Evolutionary conservation across 1,284 basidiomycete genomes (phyloP).

Genomic region (Mrakiaceae sp.): DNA sequence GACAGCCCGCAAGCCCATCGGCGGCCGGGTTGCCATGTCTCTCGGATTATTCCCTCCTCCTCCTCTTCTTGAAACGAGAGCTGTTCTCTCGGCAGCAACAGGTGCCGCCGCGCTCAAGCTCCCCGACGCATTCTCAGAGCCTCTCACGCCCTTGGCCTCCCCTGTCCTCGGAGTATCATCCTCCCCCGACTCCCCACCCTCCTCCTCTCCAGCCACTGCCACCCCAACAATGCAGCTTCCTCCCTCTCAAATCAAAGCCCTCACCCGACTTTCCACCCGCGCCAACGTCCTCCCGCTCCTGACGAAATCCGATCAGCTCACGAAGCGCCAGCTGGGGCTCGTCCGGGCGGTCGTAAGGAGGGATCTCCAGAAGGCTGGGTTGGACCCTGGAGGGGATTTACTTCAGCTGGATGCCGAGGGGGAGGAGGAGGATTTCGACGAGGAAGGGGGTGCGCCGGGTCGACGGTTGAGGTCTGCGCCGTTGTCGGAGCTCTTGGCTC

Average conservation of each 20-base stretch:
- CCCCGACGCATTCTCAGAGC: too few relatives aligned
- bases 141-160: background rate
- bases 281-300: conserved; percentile 30
- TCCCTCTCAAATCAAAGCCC: conserved; percentile 23
- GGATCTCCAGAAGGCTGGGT: background rate
- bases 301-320: conserved; percentile 27
- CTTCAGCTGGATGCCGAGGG: background rate
- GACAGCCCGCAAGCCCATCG: background rate
- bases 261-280: conserved; percentile 21
- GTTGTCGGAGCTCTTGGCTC: too few relatives aligned
- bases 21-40: too few relatives aligned
- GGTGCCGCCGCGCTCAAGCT: too few relatives aligned
- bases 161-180: background rate
- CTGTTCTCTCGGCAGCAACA: too few relatives aligned
- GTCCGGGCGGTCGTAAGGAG: background rate
- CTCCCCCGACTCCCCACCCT: background rate
- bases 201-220: background rate
- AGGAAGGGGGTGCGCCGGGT: background rate
- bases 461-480: background rate
- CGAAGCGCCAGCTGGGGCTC: conserved; percentile 10
- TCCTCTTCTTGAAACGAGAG: background rate
- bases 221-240: conserved; percentile 3
- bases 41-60: background rate
- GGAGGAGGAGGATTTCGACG: background rate
- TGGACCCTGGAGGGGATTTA: too few relatives aligned